Evolutionary conservation across 2,329 filamentous ascomycete species (phyloP).

Genomic region (Boeremia exigua): DNA sequence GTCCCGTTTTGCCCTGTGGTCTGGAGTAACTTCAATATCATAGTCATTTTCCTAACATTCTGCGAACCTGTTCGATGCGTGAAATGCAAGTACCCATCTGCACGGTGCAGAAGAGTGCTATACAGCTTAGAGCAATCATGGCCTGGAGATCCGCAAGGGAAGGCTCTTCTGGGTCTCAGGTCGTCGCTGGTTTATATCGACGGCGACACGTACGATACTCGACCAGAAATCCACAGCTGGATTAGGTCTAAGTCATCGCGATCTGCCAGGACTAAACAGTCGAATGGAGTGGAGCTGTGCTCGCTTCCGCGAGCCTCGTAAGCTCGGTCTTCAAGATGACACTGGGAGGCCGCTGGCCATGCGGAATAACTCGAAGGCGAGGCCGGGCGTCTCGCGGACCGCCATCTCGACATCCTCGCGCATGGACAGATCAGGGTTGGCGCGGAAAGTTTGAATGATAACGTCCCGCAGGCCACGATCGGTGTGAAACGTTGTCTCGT

Average conservation of each 20-base stretch:
- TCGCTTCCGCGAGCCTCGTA: not conserved
- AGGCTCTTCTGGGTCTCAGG: not conserved
- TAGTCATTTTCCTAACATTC: too few relatives aligned
- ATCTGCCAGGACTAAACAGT: not conserved
- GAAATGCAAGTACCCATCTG: not conserved
- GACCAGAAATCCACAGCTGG: not conserved
- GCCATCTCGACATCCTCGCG: conserved; percentile 54
- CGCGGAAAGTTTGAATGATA: conserved; percentile 55
- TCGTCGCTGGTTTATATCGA: not conserved
- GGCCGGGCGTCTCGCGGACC: conserved; percentile 53
- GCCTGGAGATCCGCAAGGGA: not conserved
- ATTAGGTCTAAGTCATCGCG: not conserved
- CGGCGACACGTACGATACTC: not conserved
- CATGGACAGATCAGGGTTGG: conserved; percentile 53
- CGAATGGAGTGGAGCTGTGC: not conserved
- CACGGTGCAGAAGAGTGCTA: not conserved
- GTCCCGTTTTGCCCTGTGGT: too few relatives aligned
- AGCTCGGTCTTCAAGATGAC: conserved; percentile 30
- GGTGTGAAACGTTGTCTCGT: conserved; percentile 56
- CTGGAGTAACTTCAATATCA: too few relatives aligned
- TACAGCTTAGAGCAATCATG: not conserved
- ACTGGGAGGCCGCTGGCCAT: conserved; percentile 55
- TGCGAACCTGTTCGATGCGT: too few relatives aligned
- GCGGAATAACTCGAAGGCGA: conserved; percentile 57
- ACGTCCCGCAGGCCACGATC: conserved; percentile 57